Conservation (phyloP, 306 rosid genomes). For the Pueraria montana region DNA sequence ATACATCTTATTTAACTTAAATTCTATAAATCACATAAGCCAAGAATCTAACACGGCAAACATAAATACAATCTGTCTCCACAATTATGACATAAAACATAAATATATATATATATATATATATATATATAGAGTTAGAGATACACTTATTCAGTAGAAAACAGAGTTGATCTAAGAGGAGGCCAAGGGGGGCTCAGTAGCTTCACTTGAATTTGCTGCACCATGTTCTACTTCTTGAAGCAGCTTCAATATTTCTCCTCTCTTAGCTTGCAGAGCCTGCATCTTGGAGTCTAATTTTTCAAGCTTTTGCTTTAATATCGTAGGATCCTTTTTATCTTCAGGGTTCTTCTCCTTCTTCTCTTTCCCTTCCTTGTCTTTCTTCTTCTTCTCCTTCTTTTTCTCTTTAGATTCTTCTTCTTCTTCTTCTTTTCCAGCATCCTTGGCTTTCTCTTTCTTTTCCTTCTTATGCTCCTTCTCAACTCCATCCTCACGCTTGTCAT, state of each 20-base stretch:
- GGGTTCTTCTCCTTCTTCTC: constrained; percentile 69
- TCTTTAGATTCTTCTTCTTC: constrained; percentile 52
- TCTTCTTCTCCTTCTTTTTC: constrained; percentile 58
- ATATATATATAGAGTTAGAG: no score
- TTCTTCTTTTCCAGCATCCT: constrained; percentile 50
- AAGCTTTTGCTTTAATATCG: constrained; percentile 65
- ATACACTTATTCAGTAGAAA: no score
- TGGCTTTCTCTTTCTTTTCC: constrained; percentile 35
- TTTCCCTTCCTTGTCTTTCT: constrained; percentile 45
- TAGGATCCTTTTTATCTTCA: constrained; percentile 65
- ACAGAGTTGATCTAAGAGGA: no score
- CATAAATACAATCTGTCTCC: no score
- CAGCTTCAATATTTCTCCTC: constrained; percentile 60
- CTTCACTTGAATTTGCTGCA: no score
- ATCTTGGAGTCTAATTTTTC: constrained; percentile 67
- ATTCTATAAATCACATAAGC: not conserved
- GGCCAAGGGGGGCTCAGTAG: no score
- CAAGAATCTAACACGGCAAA: no score
- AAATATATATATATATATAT: no score
- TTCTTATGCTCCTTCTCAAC: constrained; percentile 42
- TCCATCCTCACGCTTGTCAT: constrained; percentile 20
- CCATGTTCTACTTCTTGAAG: constrained; percentile 47
- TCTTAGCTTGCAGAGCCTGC: constrained; percentile 60
- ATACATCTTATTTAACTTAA: not conserved
- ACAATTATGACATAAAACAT: no score